Percentiles rank a stretch among this genome's conserved stretches.
Conservation (phyloP, 306 rosid species). For the Cucumis melo region DNA sequence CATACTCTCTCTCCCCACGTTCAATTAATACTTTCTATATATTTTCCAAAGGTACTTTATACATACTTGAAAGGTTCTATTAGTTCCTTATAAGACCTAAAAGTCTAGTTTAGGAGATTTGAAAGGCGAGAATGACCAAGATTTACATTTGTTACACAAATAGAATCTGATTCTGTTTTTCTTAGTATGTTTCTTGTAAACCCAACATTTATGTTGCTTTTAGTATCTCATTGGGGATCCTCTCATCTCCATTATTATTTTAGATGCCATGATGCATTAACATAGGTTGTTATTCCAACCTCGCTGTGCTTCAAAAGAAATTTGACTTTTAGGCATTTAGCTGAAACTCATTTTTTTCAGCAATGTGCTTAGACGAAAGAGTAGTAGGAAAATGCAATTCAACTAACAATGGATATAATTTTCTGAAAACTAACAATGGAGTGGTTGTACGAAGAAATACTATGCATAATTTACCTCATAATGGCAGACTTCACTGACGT, state of each 20-base stretch:
- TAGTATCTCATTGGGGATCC: background rate
- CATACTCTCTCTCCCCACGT: too few species aligned
- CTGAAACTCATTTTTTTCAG: background rate
- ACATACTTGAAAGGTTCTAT: too few species aligned
- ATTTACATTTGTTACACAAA: too few species aligned
- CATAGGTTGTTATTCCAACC: background rate
- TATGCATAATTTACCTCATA: background rate
- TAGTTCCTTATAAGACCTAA: too few species aligned
- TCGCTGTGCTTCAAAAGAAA: background rate
- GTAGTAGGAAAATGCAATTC: background rate
- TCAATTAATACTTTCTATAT: too few species aligned
- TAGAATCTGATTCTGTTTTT: too few species aligned
- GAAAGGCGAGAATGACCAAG: too few species aligned
- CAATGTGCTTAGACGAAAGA: background rate
- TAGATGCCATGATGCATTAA: background rate
- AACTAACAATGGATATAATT: background rate
- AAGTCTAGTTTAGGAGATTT: too few species aligned
- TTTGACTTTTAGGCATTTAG: too few species aligned
- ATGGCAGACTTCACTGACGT: conserved; percentile 81
- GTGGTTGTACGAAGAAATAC: background rate
- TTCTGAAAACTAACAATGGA: background rate
- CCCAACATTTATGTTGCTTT: background rate
- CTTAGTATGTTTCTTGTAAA: background rate
- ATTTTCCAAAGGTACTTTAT: too few species aligned
- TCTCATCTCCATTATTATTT: background rate